Evolutionary conservation across 2,329 filamentous ascomycete genomes (phyloP).

Genomic region (Pseudogymnoascus sp.): DNA sequence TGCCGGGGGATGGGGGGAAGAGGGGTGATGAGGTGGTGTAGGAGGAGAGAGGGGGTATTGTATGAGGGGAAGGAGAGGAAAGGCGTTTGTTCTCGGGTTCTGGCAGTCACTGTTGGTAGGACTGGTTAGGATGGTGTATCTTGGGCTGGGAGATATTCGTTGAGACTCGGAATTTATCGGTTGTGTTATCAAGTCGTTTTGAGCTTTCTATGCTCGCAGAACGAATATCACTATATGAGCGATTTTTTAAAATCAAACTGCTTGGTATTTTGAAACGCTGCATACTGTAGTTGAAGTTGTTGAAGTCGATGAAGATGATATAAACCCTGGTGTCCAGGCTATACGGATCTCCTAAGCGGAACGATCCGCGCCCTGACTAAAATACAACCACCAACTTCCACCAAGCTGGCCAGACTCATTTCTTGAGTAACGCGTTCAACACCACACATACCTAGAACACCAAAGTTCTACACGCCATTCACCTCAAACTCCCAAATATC

Average conservation of each 20-base stretch:
- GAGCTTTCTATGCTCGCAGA: not conserved
- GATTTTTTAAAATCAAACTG: not conserved
- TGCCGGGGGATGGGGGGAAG: slow-evolving; percentile 16
- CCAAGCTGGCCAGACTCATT: not conserved
- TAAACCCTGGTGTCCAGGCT: not conserved
- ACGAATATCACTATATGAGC: not conserved
- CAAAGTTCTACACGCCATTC: not conserved
- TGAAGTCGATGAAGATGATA: too few relatives aligned
- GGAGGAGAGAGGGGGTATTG: not conserved
- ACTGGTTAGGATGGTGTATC: not conserved
- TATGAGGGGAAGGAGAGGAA: not conserved
- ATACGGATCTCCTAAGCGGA: not conserved
- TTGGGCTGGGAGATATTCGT: not conserved
- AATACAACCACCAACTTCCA: not conserved
- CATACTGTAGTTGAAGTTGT: too few relatives aligned
- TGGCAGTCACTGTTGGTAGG: not conserved
- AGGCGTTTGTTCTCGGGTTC: not conserved
- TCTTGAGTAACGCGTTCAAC: not conserved
- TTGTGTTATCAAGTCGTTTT: not conserved
- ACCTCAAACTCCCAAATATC: not conserved
- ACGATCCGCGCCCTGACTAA: not conserved
- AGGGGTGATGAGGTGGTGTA: not conserved
- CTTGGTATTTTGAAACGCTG: not conserved
- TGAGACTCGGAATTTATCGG: not conserved
- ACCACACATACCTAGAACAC: not conserved